Evolutionary conservation across 2,329 filamentous ascomycete genomes (phyloP), one percentile per base, ranked within the genome.

Genomic region (Epichloe festucae): DNA sequence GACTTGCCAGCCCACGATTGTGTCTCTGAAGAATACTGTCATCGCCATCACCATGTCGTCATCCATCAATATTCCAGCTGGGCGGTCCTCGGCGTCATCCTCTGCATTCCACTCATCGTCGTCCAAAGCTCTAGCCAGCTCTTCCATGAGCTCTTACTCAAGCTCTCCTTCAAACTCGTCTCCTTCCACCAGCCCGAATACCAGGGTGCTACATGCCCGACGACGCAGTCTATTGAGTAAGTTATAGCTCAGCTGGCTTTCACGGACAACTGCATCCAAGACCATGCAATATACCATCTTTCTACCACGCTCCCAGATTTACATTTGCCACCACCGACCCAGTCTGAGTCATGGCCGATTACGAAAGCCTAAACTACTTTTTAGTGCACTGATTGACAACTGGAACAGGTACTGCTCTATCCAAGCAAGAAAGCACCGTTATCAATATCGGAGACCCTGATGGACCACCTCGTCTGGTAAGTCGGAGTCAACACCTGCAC

Each of bases 391-490:
- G 6, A 68, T 62, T 55, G 46, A 43, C 46, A 39, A 23, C 41
- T 48, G 56, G n/a, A 48, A 27, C 57, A 89, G 85, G 85, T 66
- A 77, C 80, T 42, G 83, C 85, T 17, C 74, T 90, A 55, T 81
- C 81, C 44, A 82, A 86, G 65, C 78, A 85, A 59, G 84, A 89
- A 67, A 84, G 84, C 62, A 89, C 83, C n/a, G 84, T 89, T 46
- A 81, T 90, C 65, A 87, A 89, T 64, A 81, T 91, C 58, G 85
- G 84, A 42, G 79, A 85, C 56, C 80, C 81, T 23, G 84, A 89
- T 57, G 83, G 81, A n/a, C 78, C 81, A 56, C 82, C 84, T 56
- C 76, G 84, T 51, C 71, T 90, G 70, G 84, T 89, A 70, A 65
- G 81, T 62, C 31, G 8, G 19, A 48, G 23, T 34, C 44, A 19